Base-by-base conservation (phyloP, 805 yeast genomes). In the Blastobotrys chiropterorum region DNA sequence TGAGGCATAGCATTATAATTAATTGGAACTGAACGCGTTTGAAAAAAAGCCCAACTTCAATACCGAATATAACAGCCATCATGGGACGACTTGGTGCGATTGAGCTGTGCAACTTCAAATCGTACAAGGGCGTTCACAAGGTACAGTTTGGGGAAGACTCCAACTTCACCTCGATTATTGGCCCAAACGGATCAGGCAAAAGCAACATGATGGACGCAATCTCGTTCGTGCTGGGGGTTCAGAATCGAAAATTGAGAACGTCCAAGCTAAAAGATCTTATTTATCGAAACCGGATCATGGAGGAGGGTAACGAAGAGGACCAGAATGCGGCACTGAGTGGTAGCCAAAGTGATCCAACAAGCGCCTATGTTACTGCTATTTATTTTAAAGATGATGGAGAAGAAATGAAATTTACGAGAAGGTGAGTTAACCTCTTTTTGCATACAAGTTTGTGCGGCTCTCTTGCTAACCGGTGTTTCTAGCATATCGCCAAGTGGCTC, bases 111-210 rank as follows among this genome's bases (percentile, higher is more conserved):
- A 89, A 94, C 68, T 94, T 94, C 81, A 94, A 94, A 71, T 90
- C 97, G 0, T 94, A 94, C 64, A 75, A 79, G 50, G 97, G 96
- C 0, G 76, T 78, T 0, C 77, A 88, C 15, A 75, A 76, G 3
- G 79, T 92, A 19, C 95, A 94, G 2, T 86, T 94, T 67, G 97
- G 97, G 0, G 61, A 57, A 30, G 76, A 83, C 11, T 79, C 90
- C 0, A 75, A 78, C 54, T 94, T 94, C 72, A 88, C 96, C 0
- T 84, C 95, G 44, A 87, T 94, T 56, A 86, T 94, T 53, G 99
- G 99, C 1, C 98, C 98, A n/a, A 94, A 94, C 74, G 99, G 99
- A 34, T 86, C 97, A 0, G 99, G 99, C 5, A 94, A 94, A 70
- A 86, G 96, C 42, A 94, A 94, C 64, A 86, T 94, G 82, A 90